phyloP scores from a whole-genome alignment of 1,139 yeast genomes.

The Blastobotrys malaysiensis region DNA sequence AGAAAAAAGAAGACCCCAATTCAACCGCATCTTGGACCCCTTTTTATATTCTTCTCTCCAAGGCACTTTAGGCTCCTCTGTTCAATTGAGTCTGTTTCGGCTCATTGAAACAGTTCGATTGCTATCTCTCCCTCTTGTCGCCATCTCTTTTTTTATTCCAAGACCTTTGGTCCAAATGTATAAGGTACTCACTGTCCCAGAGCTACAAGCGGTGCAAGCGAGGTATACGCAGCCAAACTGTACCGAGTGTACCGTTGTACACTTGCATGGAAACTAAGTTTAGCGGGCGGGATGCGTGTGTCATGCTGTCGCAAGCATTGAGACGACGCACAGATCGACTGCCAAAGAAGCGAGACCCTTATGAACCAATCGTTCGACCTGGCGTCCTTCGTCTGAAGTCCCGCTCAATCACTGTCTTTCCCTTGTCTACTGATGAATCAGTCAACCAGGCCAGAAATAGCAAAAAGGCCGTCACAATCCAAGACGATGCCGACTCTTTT shows the following conservation, averaged over 20 bases:
- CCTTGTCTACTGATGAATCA: not conserved
- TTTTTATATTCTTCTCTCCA: constrained; percentile 14
- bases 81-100: not conserved
- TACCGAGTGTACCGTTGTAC: too few species aligned
- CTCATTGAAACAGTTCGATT: not conserved
- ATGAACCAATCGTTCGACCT: not conserved
- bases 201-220: not conserved
- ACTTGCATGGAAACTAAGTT: not conserved
- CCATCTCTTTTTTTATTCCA: constrained; percentile 3
- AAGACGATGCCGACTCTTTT: not conserved
- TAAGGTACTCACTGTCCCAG: constrained; percentile 2
- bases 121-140: constrained; percentile 1
- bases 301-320: not conserved
- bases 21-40: constrained; percentile 7
- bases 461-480: not conserved
- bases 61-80: constrained; percentile 1
- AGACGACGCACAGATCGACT: not conserved
- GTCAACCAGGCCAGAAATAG: not conserved
- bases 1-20: constrained; percentile 3
- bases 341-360: not conserved
- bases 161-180: not conserved
- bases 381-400: not conserved
- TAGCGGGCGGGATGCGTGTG: not conserved
- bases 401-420: not conserved
- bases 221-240: not conserved